Conservation (phyloP, 1,284 basidiomycete species). For the Heterobasidion parviporum region DNA sequence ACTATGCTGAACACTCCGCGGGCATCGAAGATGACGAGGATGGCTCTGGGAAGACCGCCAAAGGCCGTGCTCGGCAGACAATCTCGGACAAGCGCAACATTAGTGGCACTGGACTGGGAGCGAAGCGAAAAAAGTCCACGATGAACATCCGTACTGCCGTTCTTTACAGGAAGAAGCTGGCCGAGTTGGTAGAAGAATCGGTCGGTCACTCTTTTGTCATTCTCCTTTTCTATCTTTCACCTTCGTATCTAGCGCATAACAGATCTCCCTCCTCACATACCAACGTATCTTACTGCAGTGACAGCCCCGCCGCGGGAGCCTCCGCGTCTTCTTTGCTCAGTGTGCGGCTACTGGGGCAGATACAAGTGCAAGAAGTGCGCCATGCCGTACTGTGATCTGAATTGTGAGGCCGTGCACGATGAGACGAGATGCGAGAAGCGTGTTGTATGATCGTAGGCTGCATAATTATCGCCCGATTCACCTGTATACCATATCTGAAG, state of each 20-base stretch:
- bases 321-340: constrained; percentile 50
- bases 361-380: constrained; percentile 56
- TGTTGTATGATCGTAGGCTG: constrained; percentile 26
- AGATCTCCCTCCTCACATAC: constrained; percentile 37
- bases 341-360: constrained; percentile 62
- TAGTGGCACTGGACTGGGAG: constrained; percentile 29
- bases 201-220: constrained; percentile 31
- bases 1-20: constrained; percentile 59
- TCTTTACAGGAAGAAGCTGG: constrained; percentile 70
- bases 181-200: constrained; percentile 68
- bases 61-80: constrained; percentile 61
- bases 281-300: constrained; percentile 51
- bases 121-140: constrained; percentile 69
- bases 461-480: not conserved
- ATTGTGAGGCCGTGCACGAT: constrained; percentile 46
- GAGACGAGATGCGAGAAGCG: constrained; percentile 57
- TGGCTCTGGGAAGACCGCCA: constrained; percentile 29
- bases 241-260: constrained; percentile 42
- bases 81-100: constrained; percentile 64
- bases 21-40: constrained; percentile 26
- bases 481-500: no score
- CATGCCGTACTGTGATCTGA: constrained; percentile 49
- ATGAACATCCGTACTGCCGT: constrained; percentile 72
- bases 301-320: constrained; percentile 40
- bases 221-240: not conserved